Base-by-base conservation (phyloP, 768 basidiomycete genomes). In the Amanita phalloides region DNA sequence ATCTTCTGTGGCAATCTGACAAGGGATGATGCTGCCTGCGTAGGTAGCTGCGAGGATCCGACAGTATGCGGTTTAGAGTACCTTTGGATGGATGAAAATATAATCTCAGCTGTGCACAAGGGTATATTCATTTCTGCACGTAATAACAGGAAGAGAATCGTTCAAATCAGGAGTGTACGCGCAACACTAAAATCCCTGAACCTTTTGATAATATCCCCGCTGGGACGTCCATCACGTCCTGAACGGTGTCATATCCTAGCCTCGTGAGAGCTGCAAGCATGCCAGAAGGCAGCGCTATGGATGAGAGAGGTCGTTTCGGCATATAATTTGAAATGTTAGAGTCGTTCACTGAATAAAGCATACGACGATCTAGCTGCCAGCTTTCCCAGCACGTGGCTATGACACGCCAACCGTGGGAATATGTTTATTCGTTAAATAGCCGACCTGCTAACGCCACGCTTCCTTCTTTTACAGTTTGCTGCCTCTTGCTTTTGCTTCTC, bases 1-100 rank as follows among this genome's bases (percentile, higher is more conserved):
- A 76, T 56, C 56, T 58, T 68, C 23, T 56, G 51, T 3, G 57
- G 48, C 53, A 58, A 41, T 56, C 60, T 50, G 30, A 64, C 44
- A 59, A 74, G 56, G 52, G 67, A 65, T 28, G 84, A 75, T 4
- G 75, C 84, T 7, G 82, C 73, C 61, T 84, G 84, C 36, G 79
- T 81, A 30, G 67, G 41, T 9, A 57, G 49, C 48, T 26, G 7
- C 58, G 36, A 28, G 8, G 45, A 26, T 20, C 11, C 49, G 42
- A 26, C 6, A 21, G 23, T 37, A 4, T 42, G 39, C 37, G 8
- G 13, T 6, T 28, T 41, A 43, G 26, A 28, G 14, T 32, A 62
- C 21, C 60, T 62, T 56, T 72, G 71, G 20, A 69, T 65, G 25
- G 69, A 67, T 2, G 68, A 62, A 35, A 82, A 64, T 51, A 84